Percentiles rank a stretch among this genome's conserved stretches.
Evolutionary conservation across 352 stramenopile species (phyloP).

Genomic region (Pythium folliculosum): DNA sequence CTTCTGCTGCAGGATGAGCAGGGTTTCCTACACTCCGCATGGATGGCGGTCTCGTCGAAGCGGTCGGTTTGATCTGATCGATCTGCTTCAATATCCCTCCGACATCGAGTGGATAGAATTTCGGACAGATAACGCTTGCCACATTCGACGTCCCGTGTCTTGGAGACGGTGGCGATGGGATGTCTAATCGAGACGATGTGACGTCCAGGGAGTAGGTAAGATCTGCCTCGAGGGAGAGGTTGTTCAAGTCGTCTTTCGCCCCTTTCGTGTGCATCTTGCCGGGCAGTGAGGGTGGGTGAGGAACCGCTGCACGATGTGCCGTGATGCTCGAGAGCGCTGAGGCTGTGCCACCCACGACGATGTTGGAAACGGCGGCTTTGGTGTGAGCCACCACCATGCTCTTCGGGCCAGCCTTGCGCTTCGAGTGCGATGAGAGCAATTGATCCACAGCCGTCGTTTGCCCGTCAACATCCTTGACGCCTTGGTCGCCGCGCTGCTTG

Average conservation of each 20-base stretch:
- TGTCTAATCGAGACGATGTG: slow-evolving; percentile 16
- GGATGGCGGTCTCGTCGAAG: neutral
- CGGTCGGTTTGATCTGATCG: slow-evolving; percentile 33
- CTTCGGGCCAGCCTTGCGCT: slow-evolving; percentile 24
- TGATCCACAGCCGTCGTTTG: slow-evolving; percentile 27
- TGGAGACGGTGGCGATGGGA: slow-evolving; percentile 9
- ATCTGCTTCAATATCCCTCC: slow-evolving; percentile 44
- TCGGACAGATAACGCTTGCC: slow-evolving; percentile 38
- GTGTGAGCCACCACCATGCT: slow-evolving; percentile 6
- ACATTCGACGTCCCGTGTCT: slow-evolving; percentile 3
- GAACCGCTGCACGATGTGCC: slow-evolving; percentile 1
- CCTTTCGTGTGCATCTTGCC: neutral
- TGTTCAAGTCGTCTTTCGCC: slow-evolving; percentile 45
- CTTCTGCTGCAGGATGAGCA: neutral
- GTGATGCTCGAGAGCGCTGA: neutral
- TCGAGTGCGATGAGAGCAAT: slow-evolving; percentile 11
- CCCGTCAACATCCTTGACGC: slow-evolving; percentile 20
- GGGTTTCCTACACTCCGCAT: neutral
- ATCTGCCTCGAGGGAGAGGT: slow-evolving; percentile 29
- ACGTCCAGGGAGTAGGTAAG: slow-evolving; percentile 41
- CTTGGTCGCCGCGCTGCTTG: slow-evolving; percentile 25
- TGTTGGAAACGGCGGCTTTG: slow-evolving; percentile 10
- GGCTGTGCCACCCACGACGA: neutral
- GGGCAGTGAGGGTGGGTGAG: slow-evolving; percentile 8
- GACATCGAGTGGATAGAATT: slow-evolving; percentile 51